phyloP scores from a whole-genome alignment of 1,284 basidiomycete genomes.

The Fomitopsis betulina region DNA sequence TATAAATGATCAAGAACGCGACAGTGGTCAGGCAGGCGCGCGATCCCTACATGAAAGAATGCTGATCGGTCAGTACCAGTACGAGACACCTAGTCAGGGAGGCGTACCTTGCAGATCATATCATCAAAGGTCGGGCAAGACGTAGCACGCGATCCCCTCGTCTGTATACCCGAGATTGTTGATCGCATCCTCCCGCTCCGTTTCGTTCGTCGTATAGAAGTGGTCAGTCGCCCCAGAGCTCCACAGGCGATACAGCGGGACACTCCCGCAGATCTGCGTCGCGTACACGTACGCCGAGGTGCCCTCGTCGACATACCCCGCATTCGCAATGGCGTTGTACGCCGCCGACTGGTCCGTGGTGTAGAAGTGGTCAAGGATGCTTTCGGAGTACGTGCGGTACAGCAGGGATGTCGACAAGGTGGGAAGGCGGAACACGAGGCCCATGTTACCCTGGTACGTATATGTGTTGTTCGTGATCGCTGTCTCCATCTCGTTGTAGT shows the following conservation, averaged over 20 bases:
- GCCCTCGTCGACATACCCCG: conserved; percentile 1
- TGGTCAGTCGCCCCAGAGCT: background rate
- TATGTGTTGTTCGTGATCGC: background rate
- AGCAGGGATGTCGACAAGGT: background rate
- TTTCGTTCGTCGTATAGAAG: conserved; percentile 3
- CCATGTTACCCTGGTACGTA: conserved; percentile 1
- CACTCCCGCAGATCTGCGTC: background rate
- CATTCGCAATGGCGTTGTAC: background rate
- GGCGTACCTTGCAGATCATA: too few species aligned
- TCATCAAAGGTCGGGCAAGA: background rate
- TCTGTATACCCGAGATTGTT: background rate
- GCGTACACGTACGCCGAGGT: background rate
- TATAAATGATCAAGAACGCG: too few species aligned
- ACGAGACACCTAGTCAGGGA: too few species aligned
- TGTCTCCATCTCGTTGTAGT: background rate
- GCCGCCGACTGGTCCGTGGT: background rate
- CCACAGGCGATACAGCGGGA: conserved; percentile 1
- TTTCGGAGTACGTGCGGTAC: background rate
- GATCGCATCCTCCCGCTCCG: background rate
- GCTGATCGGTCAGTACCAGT: too few species aligned
- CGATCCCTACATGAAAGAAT: too few species aligned
- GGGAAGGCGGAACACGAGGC: background rate
- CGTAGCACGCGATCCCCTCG: background rate
- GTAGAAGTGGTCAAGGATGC: conserved; percentile 2
- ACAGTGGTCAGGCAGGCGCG: too few species aligned